phyloP scores from a whole-genome alignment of 1,284 basidiomycete genomes.

The Trametes versicolor region DNA sequence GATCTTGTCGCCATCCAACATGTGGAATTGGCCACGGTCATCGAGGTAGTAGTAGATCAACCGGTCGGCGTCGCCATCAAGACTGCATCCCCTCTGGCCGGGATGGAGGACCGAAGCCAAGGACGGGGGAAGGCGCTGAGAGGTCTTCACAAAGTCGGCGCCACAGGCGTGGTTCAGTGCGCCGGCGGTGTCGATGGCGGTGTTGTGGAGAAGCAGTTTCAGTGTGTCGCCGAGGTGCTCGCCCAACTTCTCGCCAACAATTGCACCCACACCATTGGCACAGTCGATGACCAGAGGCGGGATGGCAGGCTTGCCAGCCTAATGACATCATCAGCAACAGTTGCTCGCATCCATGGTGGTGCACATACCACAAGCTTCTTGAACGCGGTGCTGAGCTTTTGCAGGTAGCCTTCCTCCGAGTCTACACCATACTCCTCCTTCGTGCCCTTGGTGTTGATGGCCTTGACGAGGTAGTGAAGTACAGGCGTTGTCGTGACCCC shows the following conservation, averaged over 20 bases:
- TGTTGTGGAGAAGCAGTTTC: slow-evolving; percentile 74
- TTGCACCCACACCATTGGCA: slow-evolving; percentile 96
- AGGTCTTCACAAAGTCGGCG: slow-evolving; percentile 97
- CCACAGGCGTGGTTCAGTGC: slow-evolving; percentile 91
- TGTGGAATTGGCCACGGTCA: slow-evolving; percentile 80
- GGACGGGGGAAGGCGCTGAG: slow-evolving; percentile 84
- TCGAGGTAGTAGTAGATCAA: slow-evolving; percentile 96
- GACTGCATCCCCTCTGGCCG: slow-evolving; percentile 88
- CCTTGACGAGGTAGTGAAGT: slow-evolving; percentile 94
- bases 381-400: slow-evolving; percentile 89
- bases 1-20: slow-evolving; percentile 99
- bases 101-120: slow-evolving; percentile 67
- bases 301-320: slow-evolving; percentile 71
- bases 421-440: slow-evolving; percentile 86
- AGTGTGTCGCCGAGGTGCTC: slow-evolving; percentile 65
- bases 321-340: slow-evolving; percentile 11
- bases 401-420: slow-evolving; percentile 87
- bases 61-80: slow-evolving; percentile 98
- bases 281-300: slow-evolving; percentile 89
- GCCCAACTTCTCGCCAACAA: slow-evolving; percentile 69
- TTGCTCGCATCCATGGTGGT: not conserved
- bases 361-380: slow-evolving; percentile 84
- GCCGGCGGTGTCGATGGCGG: slow-evolving; percentile 70
- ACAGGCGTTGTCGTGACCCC: slow-evolving; percentile 95
- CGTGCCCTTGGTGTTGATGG: slow-evolving; percentile 86